These are phyloP conservation scores for Magnusiomyces fungicola DNA, from an alignment of 1,139 yeast genomes.

Conservation along the genomic window DNA sequence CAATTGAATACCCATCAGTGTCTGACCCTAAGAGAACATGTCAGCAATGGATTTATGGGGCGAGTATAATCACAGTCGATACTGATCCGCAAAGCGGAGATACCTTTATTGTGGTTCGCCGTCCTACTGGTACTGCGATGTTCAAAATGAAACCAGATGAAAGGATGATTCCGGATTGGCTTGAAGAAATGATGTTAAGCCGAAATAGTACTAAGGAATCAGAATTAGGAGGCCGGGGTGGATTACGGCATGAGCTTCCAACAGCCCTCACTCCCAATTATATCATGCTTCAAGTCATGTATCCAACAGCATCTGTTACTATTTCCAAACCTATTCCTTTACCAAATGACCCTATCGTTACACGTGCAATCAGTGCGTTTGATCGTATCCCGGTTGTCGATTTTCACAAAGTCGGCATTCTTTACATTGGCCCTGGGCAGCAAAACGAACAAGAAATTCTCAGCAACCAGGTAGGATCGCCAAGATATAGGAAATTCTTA, in stretches of 20 bases:
- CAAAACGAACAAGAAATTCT: conserved; percentile 55
- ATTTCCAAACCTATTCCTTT: conserved; percentile 36
- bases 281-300: conserved; percentile 37
- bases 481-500: conserved; percentile 52
- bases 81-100: conserved; percentile 49
- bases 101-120: conserved; percentile 46
- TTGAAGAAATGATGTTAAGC: conserved; percentile 16
- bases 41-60: conserved; percentile 58
- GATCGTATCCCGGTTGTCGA: conserved; percentile 76
- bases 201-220: background rate
- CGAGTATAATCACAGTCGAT: conserved; percentile 49
- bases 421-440: conserved; percentile 69
- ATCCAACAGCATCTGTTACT: conserved; percentile 27
- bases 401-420: conserved; percentile 69
- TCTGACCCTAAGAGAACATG: conserved; percentile 20
- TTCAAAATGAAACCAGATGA: conserved; percentile 43
- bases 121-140: conserved; percentile 60
- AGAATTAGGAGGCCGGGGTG: background rate
- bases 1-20: conserved; percentile 18
- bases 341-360: conserved; percentile 43
- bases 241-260: conserved; percentile 5
- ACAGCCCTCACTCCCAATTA: conserved; percentile 34
- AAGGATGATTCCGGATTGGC: conserved; percentile 35
- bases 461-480: conserved; percentile 58
- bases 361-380: conserved; percentile 54